Base-by-base conservation (phyloP, 495 filamentous ascomycete species). In the Tuber magnatum region DNA sequence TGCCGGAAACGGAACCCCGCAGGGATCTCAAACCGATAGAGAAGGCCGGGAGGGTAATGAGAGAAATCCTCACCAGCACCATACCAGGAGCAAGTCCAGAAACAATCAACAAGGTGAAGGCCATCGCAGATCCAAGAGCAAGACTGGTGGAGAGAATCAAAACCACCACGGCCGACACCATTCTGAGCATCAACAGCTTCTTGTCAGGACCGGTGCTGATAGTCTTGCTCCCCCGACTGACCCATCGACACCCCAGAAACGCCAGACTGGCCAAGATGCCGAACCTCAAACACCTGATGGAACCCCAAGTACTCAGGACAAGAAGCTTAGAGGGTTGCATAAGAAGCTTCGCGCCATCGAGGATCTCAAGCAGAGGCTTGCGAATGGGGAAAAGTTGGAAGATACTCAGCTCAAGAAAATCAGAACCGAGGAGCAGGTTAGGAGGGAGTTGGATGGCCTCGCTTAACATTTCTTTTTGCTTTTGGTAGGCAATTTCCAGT, bases 361-460 rank as follows among this genome's bases (percentile, higher is more conserved):
- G 79, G 95, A 99, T 82, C 86, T 99, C 73, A 97, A 98, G 87
- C 95, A 97, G 93, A 89, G 95, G 72, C 89, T 92, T 76, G 95
- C 94, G 5, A 89, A 90, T 48, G 96, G 95, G 18, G 95, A 99
- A 87, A 97, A 97, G 86, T 83, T 99, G 74, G 95, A 99, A 84
- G 94, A 97, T 83, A 99, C 95, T 70, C 95, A 99, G 86, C 89
- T 98, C 87, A 96, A 95, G 88, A 99, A 99, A 88, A 99, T 99
- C 77, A 87, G 89, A 35, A 99, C 94, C 7, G 96, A 97, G 86
- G 86, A 89, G 44, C 82, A 86, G 12, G 93, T 99, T 44, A 87
- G 92, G 73, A 92, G 90, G 84, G 95, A 99, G 84, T 84, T 99
- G 71, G 88, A 90, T 88, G 86, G 76, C 24, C 28, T 65, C n/a